Percentiles rank a stretch among this genome's conserved stretches.
These are phyloP conservation scores for Colletotrichum cuscutae DNA, from an alignment of 2,329 filamentous ascomycete species.

Conservation along the genomic window DNA sequence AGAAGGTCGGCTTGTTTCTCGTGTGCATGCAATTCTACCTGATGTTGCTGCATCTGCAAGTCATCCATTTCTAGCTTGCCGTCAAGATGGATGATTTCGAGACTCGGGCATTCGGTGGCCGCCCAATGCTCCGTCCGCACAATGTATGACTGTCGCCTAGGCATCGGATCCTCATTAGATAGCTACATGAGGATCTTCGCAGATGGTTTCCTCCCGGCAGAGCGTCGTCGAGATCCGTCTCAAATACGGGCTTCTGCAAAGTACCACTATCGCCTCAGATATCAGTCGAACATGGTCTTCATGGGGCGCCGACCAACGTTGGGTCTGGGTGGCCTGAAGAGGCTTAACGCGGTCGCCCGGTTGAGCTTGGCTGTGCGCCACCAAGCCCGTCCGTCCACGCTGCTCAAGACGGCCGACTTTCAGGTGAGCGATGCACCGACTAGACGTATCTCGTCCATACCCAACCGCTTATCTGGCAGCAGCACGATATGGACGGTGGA, in stretches of 20 bases:
- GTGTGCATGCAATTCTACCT: background rate
- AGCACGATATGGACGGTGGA: background rate
- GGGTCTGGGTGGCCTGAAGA: slow-evolving; percentile 1
- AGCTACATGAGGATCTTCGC: slow-evolving; percentile 27
- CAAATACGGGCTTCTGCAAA: slow-evolving; percentile 28
- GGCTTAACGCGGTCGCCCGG: slow-evolving; percentile 9
- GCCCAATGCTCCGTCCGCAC: background rate
- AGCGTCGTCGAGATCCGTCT: slow-evolving; percentile 16
- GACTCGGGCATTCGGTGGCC: background rate
- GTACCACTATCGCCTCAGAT: slow-evolving; percentile 16
- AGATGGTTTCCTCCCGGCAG: background rate
- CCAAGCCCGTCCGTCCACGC: slow-evolving; percentile 20
- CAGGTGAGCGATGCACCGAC: slow-evolving; percentile 12
- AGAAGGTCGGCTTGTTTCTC: background rate
- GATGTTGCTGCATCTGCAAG: background rate
- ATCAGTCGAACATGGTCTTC: slow-evolving; percentile 6
- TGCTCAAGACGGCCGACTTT: slow-evolving; percentile 26
- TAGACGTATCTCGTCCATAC: background rate
- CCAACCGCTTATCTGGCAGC: background rate
- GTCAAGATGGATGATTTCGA: background rate
- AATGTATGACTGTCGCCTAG: slow-evolving; percentile 1
- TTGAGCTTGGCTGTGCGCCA: slow-evolving; percentile 21
- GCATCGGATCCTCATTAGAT: background rate
- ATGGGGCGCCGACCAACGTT: slow-evolving; percentile 14
- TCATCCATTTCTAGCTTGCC: background rate